Conservation (phyloP, 768 basidiomycete genomes). For the Gyrodon lividus region DNA sequence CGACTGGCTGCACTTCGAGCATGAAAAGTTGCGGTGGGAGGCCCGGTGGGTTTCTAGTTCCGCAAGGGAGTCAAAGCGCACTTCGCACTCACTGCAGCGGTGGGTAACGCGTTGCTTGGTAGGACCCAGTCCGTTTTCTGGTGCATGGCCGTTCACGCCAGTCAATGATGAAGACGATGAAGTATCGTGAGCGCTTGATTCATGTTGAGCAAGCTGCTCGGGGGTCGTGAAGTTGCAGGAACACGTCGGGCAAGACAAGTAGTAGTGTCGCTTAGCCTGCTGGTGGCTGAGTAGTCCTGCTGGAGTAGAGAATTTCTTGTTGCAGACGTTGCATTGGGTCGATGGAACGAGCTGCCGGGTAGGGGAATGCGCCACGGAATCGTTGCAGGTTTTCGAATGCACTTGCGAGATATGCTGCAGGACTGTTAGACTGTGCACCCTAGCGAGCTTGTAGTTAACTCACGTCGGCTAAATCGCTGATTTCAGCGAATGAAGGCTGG, state of each 20-base stretch:
- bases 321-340: conserved; percentile 24
- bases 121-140: neutral
- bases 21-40: conserved; percentile 20
- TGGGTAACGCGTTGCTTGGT: conserved; percentile 7
- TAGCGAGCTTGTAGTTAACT: neutral
- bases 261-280: conserved; percentile 22
- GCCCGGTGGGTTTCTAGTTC: conserved; percentile 22
- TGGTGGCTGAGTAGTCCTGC: conserved; percentile 19
- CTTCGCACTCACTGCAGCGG: conserved; percentile 20
- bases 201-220: conserved; percentile 2
- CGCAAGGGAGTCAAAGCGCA: conserved; percentile 12
- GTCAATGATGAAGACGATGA: neutral
- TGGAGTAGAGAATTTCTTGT: conserved; percentile 24
- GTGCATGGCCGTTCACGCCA: neutral
- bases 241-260: conserved; percentile 8
- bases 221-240: conserved; percentile 1
- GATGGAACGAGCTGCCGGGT: conserved; percentile 3
- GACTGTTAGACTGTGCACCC: conserved; percentile 5
- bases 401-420: conserved; percentile 23
- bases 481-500: conserved; percentile 23
- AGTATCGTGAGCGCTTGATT: conserved; percentile 1
- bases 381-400: conserved; percentile 11
- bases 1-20: conserved; percentile 23
- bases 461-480: conserved; percentile 18
- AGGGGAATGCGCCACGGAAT: neutral